Evolutionary conservation across 805 yeast genomes (phyloP), one percentile per base, ranked within the genome.

Genomic region (Candida adriatica): DNA sequence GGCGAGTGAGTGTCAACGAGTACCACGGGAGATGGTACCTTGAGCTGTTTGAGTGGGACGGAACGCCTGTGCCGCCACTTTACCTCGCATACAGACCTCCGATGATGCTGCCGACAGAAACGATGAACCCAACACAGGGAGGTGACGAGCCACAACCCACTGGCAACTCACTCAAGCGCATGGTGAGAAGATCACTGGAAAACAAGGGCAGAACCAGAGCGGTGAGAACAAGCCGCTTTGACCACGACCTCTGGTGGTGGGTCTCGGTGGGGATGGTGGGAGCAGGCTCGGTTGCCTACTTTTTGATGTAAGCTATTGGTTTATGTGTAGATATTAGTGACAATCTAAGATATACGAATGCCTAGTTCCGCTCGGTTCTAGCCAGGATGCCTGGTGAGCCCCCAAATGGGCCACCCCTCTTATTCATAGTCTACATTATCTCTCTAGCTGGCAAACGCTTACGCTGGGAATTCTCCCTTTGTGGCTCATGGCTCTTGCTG

Each of bases 11-110:
- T 27, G 64, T 88, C 18, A 92, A 86, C 56, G 61, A 70, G 9
- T 92, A 90, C 62, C 82, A 84, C 51, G 98, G 98, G 15, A 72
- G 86, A 49, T 78, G 76, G 60, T 70, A 73, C 44, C 70, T 92
- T 35, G 78, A 78, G 40, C 62, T 92, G 38, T 79, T 70, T 59
- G 77, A 79, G 61, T 79, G 70, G 46, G 86, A 80, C 55, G 96
- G 96, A 13, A 56, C 83, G 13, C 75, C 75, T 27, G 59, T 81
- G 66, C 90, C 86, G 44, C 97, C 98, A 1, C 58, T 92, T 49
- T 92, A 86, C 58, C 68, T 92, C 56, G 95, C 94, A 2, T 92
- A 88, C 64, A 72, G 73, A 48, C 98, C 98, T 6, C 94, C 98
- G 8, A 69, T 82, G 73, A 92, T 92, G 98, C 73, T 92, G 38